Conservation (phyloP, 2,329 filamentous ascomycete species). For the Fusarium tupiense region DNA sequence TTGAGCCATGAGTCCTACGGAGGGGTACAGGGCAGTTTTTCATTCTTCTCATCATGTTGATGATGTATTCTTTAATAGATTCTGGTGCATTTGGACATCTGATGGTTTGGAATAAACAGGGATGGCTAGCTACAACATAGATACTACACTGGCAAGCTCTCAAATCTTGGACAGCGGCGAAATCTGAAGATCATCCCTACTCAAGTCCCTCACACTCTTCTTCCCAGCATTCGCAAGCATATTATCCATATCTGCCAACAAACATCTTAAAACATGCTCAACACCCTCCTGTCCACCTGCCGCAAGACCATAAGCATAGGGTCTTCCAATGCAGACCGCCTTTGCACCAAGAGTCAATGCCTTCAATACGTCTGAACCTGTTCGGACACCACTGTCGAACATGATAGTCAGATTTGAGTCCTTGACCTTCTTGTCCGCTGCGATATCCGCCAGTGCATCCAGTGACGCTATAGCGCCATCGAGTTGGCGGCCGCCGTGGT, state of each 20-base stretch:
- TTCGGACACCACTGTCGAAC: constrained; percentile 55
- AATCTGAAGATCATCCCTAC: constrained; percentile 31
- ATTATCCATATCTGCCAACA: constrained; percentile 57
- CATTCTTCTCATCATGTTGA: neutral
- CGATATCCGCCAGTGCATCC: constrained; percentile 59
- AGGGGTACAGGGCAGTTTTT: fast-evolving
- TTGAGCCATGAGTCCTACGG: fast-evolving
- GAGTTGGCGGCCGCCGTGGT: constrained; percentile 56
- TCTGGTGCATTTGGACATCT: no score
- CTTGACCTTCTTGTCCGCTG: constrained; percentile 61
- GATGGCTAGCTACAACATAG: neutral
- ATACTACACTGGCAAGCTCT: neutral
- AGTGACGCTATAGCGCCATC: constrained; percentile 60
- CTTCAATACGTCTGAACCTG: constrained; percentile 54
- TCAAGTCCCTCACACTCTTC: constrained; percentile 46
- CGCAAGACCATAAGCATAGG: constrained; percentile 50
- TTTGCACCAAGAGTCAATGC: constrained; percentile 54
- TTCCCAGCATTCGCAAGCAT: constrained; percentile 66
- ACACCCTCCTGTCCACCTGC: constrained; percentile 59
- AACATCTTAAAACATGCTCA: constrained; percentile 59
- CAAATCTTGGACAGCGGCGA: constrained; percentile 11
- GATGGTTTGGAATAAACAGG: neutral
- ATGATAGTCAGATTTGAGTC: constrained; percentile 60
- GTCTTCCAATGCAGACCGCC: constrained; percentile 56
- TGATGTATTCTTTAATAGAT: no score